Percentiles rank a stretch among this genome's conserved stretches.
Evolutionary conservation across 31 red algal species (phyloP).

Genomic region (Porphyra umbilicalis): DNA sequence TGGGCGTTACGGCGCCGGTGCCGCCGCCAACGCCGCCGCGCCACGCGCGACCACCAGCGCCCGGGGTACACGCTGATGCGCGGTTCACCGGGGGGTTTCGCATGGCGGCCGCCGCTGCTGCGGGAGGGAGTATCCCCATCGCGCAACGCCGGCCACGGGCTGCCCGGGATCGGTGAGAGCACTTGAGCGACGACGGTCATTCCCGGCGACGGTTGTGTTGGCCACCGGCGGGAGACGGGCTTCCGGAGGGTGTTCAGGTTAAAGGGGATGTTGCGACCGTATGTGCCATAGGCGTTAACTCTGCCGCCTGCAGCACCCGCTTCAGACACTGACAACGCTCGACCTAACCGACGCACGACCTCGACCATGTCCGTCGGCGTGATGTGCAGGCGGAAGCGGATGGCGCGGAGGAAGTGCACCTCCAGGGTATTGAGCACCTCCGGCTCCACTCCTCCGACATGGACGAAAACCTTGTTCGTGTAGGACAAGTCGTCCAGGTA

Average conservation of each 20-base stretch:
- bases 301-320: neutral
- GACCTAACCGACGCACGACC: neutral
- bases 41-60: neutral
- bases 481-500: slow-evolving; percentile 81
- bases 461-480: slow-evolving; percentile 79
- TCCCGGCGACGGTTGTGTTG: neutral
- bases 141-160: neutral
- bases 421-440: slow-evolving; percentile 77
- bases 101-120: neutral
- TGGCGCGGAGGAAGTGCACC: slow-evolving; percentile 8
- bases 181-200: neutral
- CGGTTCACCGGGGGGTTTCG: too few species aligned
- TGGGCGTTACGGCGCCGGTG: neutral
- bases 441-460: slow-evolving; percentile 57
- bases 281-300: neutral
- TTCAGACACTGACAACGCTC: neutral
- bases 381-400: slow-evolving; percentile 22
- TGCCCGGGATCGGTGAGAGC: neutral
- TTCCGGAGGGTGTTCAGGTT: neutral
- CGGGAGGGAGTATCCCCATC: neutral
- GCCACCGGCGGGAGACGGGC: neutral
- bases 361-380: slow-evolving; percentile 2
- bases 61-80: too few species aligned
- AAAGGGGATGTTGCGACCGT: neutral
- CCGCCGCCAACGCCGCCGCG: neutral